Percentiles rank a stretch among this genome's conserved stretches.
These are phyloP conservation scores for Avena insularis DNA, from an alignment of 176 grass and related monocot species.

Conservation along the genomic window DNA sequence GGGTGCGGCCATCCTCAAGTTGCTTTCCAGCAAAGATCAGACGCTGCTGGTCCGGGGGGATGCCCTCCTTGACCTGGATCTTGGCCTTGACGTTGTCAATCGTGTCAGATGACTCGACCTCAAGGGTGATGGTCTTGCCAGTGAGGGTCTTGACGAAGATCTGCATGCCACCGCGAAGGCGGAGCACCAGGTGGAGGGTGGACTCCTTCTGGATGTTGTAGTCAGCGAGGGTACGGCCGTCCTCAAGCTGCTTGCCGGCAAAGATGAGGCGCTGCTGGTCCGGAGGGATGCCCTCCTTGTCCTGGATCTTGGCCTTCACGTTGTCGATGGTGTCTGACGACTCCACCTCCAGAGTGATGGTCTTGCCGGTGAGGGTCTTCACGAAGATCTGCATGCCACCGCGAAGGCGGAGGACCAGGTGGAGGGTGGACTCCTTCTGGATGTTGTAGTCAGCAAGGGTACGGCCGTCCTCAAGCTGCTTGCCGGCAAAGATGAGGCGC, in stretches of 20 bases:
- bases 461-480: too few relatives aligned
- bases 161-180: constrained; percentile 39
- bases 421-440: too few relatives aligned
- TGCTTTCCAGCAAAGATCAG: constrained; percentile 71
- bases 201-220: too few relatives aligned
- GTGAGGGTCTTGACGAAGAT: constrained; percentile 61
- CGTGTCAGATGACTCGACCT: constrained; percentile 61
- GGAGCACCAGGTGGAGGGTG: too few relatives aligned
- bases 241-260: constrained; percentile 66
- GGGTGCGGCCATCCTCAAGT: constrained; percentile 69
- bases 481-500: too few relatives aligned
- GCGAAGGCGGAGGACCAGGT: too few relatives aligned
- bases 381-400: constrained; percentile 68
- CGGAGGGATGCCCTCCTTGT: constrained; percentile 3
- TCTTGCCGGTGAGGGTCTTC: constrained; percentile 75
- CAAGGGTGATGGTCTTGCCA: constrained; percentile 63
- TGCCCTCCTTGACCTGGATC: constrained; percentile 80
- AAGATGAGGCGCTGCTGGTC: constrained; percentile 67
- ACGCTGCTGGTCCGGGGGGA: constrained; percentile 71
- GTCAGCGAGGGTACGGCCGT: constrained; percentile 28
- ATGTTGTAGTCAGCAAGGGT: too few relatives aligned
- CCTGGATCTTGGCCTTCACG: constrained; percentile 73
- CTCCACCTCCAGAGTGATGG: constrained; percentile 71
- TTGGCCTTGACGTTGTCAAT: constrained; percentile 68
- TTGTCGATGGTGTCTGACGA: constrained; percentile 67